phyloP scores from a whole-genome alignment of 441 rosid species.

The Bruguiera hainesii region DNA sequence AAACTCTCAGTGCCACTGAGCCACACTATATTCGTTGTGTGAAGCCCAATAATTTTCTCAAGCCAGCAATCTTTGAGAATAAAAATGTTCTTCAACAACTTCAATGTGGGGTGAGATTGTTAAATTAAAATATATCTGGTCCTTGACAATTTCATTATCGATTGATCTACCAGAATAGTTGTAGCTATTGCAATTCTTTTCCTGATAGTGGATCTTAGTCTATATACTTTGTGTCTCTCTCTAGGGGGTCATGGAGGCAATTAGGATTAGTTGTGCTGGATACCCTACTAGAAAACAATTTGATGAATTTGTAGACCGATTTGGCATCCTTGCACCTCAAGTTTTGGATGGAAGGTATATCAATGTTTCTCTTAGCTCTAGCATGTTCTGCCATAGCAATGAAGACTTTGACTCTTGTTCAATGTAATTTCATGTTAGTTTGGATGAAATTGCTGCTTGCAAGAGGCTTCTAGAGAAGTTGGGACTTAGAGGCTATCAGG shows the following conservation, averaged over 20 bases:
- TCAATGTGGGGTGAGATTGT: conserved; percentile 90
- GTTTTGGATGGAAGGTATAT: conserved; percentile 77
- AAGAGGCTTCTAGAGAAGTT: conserved; percentile 83
- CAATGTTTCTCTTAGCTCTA: conserved; percentile 10
- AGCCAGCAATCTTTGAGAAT: conserved; percentile 94
- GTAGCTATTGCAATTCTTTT: not conserved
- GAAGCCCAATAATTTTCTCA: conserved; percentile 97
- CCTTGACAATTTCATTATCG: not conserved
- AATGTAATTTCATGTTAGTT: conserved; percentile 41
- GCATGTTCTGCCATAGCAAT: conserved; percentile 15
- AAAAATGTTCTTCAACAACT: conserved; percentile 88
- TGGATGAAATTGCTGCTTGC: conserved; percentile 91
- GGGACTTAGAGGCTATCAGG: conserved; percentile 93
- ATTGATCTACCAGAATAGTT: conserved; percentile 17
- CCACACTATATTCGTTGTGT: conserved; percentile 99
- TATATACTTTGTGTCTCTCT: conserved; percentile 7
- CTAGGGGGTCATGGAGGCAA: conserved; percentile 99
- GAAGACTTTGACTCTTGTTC: conserved; percentile 21
- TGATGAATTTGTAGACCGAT: conserved; percentile 84
- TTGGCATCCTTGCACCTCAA: conserved; percentile 89
- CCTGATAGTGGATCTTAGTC: not conserved
- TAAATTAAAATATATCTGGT: conserved; percentile 3
- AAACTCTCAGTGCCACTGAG: conserved; percentile 92
- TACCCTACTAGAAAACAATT: conserved; percentile 92
- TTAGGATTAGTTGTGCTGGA: conserved; percentile 99